These are phyloP conservation scores for Fusarium euwallaceae DNA, from an alignment of 2,329 filamentous ascomycete genomes.

Conservation along the genomic window DNA sequence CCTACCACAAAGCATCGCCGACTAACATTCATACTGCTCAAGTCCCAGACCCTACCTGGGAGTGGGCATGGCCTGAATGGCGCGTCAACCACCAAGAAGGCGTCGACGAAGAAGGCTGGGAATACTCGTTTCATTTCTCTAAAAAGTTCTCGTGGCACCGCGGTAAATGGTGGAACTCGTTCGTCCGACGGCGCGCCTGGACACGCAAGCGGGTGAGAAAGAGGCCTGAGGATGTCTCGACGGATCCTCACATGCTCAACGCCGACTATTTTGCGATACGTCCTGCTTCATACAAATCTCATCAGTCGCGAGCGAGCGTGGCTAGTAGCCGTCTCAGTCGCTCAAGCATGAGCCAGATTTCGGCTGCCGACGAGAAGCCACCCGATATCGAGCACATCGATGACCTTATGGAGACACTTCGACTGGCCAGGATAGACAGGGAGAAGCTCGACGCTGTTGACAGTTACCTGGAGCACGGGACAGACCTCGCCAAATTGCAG, in stretches of 20 bases:
- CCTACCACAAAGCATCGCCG: conserved; percentile 69
- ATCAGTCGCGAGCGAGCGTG: conserved; percentile 51
- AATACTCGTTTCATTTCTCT: conserved; percentile 91
- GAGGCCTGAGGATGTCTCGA: conserved; percentile 57
- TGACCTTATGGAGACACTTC: conserved; percentile 77
- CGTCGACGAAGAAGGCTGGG: conserved; percentile 90
- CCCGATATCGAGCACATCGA: conserved; percentile 72
- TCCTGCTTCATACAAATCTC: conserved; percentile 59
- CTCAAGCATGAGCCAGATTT: conserved; percentile 53
- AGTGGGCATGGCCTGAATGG: conserved; percentile 83
- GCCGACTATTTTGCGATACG: conserved; percentile 85
- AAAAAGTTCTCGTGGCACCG: conserved; percentile 86
- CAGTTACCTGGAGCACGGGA: conserved; percentile 83
- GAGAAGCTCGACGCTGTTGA: conserved; percentile 90
- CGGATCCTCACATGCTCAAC: conserved; percentile 76
- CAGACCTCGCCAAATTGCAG: conserved; percentile 81
- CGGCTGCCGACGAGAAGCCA: conserved; percentile 66
- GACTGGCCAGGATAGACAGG: conserved; percentile 82
- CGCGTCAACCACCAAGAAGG: conserved; percentile 78
- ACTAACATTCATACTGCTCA: conserved; percentile 86
- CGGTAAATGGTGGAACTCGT: conserved; percentile 93
- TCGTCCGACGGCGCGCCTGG: conserved; percentile 92
- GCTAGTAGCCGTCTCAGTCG: conserved; percentile 52
- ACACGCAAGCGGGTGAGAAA: conserved; percentile 81
- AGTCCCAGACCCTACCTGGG: conserved; percentile 94